Base-by-base conservation (phyloP, 208 protist genomes). In the Leishmania tropica region DNA sequence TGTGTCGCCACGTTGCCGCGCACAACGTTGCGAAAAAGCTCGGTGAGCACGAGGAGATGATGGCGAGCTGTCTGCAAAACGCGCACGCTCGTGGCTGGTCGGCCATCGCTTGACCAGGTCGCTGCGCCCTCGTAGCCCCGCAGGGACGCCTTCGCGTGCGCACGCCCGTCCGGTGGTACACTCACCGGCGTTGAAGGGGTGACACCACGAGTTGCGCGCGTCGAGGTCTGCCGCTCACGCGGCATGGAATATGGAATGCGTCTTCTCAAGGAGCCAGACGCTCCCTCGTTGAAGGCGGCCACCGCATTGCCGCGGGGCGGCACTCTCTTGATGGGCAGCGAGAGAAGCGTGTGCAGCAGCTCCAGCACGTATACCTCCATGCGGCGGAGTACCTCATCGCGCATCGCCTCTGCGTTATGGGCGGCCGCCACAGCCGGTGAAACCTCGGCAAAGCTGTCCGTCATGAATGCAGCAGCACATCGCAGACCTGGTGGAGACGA, bases 361-460 rank as follows among this genome's bases (percentile, higher is more conserved):
- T 81, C 67, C n/a, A 92, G 83, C 24, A 87, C 73, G 80, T 88
- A 89, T 53, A 88, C 76, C 80, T 96, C 93, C 84, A 96, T 92
- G 53, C 93, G 90, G 2, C 93, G 91, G 19, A 93, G 47, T 15
- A 83, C 85, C 85, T 96, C 92, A 1, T 76, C 81, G 3, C 67
- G 88, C n/a, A 95, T 64, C 65, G 28, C 11, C 10, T 76, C 77
- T 0, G 53, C 51, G 42, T 15, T 56, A 76, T 88, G 83, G 70
- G 51, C 64, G 1, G 74, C 74, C 10, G n/a, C 76, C 7, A 85
- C 40, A 0, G 70, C 71, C 2, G 87, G 81, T 3, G 79, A 75
- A 47, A 89, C 78, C 37, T 85, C 82, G 1, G 21, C 17, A 45
- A 85, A 85, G 35, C 48, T 37, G 45, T 75, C 60, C 11, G 82